Base-by-base conservation (phyloP, 768 basidiomycete genomes). In the Lactifluus pinguis region DNA sequence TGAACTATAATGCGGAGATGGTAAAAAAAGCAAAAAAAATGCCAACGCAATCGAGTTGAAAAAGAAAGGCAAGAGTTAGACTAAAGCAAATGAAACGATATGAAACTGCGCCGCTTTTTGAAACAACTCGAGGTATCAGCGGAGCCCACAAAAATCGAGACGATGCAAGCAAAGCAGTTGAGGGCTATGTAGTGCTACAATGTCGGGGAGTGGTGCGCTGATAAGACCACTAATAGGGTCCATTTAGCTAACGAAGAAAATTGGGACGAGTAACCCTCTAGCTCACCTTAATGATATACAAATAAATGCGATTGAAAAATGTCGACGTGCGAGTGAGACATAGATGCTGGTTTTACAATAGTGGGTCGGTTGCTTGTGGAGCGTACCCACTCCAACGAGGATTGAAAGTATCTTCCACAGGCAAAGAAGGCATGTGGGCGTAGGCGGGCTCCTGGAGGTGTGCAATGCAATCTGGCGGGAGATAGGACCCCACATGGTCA, bases 211-310 rank as follows among this genome's bases (percentile, higher is more conserved):
- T 58, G 64, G 39, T 56, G 41, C 30, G 55, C 52, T 14, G 52
- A 42, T 41, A 38, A 45, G 25, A 49, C 61, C 10, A 42, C 61
- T 61, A 4, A 14, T 17, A 42, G 6, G 10, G 19, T 29, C 25
- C 39, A 41, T 32, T 62, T 29, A 64, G 60, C 34, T 45, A 25
- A 21, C 49, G 41, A 44, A 48, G 13, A 13, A 50, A 36, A 11
- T 14, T 13, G 25, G 17, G 13, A 32, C n/a, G 13, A 39, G 3
- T 3, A 7, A 38, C 38, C 5, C 7, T 29, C 10, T 8, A 29
- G 11, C 63, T 47, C 63, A 64, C 63, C 63, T 53, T 63, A 51
- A 62, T 56, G 63, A 64, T 62, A 64, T 64, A 64, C 63, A 64
- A 36, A 49, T 64, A 64, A 55, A 61, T 64, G 63, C 63, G 47